Base-by-base conservation (phyloP, 2,329 filamentous ascomycete species). In the Aspergillus brunneoviolaceus region DNA sequence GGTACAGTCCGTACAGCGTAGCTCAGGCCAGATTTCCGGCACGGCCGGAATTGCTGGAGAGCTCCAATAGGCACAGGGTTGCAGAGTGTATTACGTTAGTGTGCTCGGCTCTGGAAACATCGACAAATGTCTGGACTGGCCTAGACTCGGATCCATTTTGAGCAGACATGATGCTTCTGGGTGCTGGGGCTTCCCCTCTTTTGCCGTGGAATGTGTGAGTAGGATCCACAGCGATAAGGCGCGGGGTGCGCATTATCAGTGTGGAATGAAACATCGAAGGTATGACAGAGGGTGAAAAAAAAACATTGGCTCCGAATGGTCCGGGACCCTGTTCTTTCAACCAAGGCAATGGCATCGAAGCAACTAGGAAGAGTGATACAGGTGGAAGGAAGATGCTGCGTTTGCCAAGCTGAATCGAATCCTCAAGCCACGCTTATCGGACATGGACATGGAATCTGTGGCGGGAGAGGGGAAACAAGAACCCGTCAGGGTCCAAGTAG, bases 71-170 rank as follows among this genome's bases (percentile, higher is more conserved):
- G 53, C 53, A 48, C 39, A 31, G 53, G 48, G 29, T 25, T 48
- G 53, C 42, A 55, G 42, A 25, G 27, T 48, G 42, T 45, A 47
- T 31, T 49, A 49, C 42, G 33, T 55, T 55, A 55, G 53, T 49
- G 53, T 35, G 53, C 23, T 49, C 16, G 53, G 27, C 48, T 49
- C 45, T 55, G 53, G 53, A 55, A 49, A 42, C 53, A 23, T 55
- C 19, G 27, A 47, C 23, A 16, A 29, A 55, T 55, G 53, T 55
- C 53, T 55, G 42, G 53, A 42, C 53, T 47, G 53, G 53, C 42
- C 53, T 47, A 55, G 53, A 49, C 53, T 55, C 48, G 21, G 27
- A 4, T 16, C n/a, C 39, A 45, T 6, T 4, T 45, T 19, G 39
- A 45, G 21, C 53, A 21, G 27, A 21, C 19, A 14, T 31, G 23